phyloP scores from a whole-genome alignment of 805 yeast genomes.

The Saccharomycopsis sp. region DNA sequence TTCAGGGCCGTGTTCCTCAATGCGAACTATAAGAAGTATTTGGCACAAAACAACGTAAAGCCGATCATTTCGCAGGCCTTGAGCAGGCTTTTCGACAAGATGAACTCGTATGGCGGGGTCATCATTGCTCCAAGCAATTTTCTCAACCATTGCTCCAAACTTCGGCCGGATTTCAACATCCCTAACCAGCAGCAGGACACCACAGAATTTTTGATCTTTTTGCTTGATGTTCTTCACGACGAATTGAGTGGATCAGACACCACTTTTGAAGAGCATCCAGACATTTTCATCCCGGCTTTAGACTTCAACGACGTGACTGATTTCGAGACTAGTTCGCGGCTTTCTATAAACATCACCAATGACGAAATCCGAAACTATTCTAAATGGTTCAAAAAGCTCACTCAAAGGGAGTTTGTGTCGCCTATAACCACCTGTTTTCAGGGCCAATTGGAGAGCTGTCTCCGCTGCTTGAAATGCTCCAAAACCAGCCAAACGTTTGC shows the following conservation, averaged over 20 bases:
- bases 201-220: conserved; percentile 63
- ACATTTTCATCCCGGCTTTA: conserved; percentile 23
- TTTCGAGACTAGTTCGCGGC: conserved; percentile 29
- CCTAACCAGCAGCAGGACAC: conserved; percentile 80
- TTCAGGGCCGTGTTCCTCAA: conserved; percentile 45
- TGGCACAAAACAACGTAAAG: conserved; percentile 23
- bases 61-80: conserved; percentile 42
- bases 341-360: conserved; percentile 26
- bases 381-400: conserved; percentile 51
- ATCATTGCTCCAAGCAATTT: conserved; percentile 62
- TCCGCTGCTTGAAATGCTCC: conserved; percentile 61
- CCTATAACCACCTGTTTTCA: conserved; percentile 62
- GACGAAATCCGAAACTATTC: conserved; percentile 39
- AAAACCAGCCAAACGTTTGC: conserved; percentile 52
- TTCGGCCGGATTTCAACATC: conserved; percentile 62
- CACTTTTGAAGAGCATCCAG: conserved; percentile 35
- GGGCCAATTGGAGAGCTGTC: conserved; percentile 63
- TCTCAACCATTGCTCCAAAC: conserved; percentile 40
- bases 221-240: conserved; percentile 62
- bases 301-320: conserved; percentile 25
- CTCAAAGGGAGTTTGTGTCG: conserved; percentile 54
- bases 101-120: conserved; percentile 51
- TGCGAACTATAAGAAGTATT: conserved; percentile 38
- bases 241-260: conserved; percentile 41
- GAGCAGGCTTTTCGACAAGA: conserved; percentile 47